A percentile compares a stretch with the other conserved stretches of the same genome.
Evolutionary conservation across 2,329 filamentous ascomycete species (phyloP).

Genomic region (Cytospora schulzeri): DNA sequence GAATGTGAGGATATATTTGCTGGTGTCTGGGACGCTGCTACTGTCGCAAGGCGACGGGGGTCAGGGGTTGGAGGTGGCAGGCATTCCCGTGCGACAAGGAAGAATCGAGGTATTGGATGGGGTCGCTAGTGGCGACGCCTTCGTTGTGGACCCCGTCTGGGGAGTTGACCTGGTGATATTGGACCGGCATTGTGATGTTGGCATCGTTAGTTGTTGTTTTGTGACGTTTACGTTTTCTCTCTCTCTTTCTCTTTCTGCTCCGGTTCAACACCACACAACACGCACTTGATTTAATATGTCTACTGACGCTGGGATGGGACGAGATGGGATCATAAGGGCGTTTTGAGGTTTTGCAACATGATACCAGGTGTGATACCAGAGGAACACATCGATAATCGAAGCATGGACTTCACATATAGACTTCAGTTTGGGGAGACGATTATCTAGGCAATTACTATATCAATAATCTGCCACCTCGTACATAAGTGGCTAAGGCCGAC

Average conservation of each 20-base stretch:
- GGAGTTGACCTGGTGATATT: neutral
- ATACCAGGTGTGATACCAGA: neutral
- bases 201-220: neutral
- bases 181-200: neutral
- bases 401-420: neutral
- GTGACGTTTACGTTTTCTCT: neutral
- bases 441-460: neutral
- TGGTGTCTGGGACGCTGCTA: slow-evolving; percentile 61
- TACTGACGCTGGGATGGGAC: neutral
- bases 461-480: neutral
- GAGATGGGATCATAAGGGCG: neutral
- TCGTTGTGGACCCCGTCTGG: neutral
- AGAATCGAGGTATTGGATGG: neutral
- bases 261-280: neutral
- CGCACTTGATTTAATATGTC: neutral
- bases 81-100: slow-evolving; percentile 1
- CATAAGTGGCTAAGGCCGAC: too few relatives aligned
- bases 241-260: neutral
- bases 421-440: neutral
- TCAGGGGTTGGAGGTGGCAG: slow-evolving; percentile 36
- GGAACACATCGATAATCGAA: neutral
- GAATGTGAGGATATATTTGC: slow-evolving; percentile 68
- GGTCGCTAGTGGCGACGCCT: slow-evolving; percentile 10
- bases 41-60: slow-evolving; percentile 50
- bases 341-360: neutral